Conservation (phyloP, 2,329 filamentous ascomycete genomes). For the Scopulariopsis brevicaulis region DNA sequence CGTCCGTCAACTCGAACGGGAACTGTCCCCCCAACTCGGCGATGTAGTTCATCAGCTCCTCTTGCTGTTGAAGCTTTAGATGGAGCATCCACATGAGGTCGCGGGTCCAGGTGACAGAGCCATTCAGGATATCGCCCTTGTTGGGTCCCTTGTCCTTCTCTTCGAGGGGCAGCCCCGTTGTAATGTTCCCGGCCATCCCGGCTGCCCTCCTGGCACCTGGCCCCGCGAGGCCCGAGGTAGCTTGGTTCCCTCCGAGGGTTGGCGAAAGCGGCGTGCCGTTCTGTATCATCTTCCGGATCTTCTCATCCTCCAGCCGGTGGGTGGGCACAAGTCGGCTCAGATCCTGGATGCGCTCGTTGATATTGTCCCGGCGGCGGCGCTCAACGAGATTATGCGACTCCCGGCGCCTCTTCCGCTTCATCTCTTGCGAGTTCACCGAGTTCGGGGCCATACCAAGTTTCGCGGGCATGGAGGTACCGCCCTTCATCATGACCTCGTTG, state of each 20-base stretch:
- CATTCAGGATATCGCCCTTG: constrained; percentile 97
- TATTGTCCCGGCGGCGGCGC: constrained; percentile 88
- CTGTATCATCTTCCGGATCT: constrained; percentile 86
- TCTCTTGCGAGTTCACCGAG: constrained; percentile 69
- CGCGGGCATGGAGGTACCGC: constrained; percentile 77
- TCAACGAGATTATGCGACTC: constrained; percentile 97
- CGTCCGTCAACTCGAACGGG: constrained; percentile 77
- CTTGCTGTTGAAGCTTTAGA: constrained; percentile 79
- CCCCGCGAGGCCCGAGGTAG: constrained; percentile 79
- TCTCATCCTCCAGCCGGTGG: constrained; percentile 92
- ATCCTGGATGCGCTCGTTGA: constrained; percentile 97
- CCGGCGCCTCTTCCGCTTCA: constrained; percentile 79
- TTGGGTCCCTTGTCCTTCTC: constrained; percentile 98
- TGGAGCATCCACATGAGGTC: constrained; percentile 97
- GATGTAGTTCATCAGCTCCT: constrained; percentile 71
- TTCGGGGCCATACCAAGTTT: constrained; percentile 55
- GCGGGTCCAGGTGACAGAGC: constrained; percentile 91
- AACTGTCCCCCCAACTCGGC: constrained; percentile 61
- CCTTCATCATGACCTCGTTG: constrained; percentile 79
- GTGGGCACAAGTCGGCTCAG: constrained; percentile 85
- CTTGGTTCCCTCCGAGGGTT: constrained; percentile 64
- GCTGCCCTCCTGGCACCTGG: constrained; percentile 73
- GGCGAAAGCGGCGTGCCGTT: constrained; percentile 87
- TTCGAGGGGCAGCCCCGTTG: constrained; percentile 82
- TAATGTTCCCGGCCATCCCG: constrained; percentile 66